phyloP scores from a whole-genome alignment of 306 rosid species.

The Phaseolus lunatus region DNA sequence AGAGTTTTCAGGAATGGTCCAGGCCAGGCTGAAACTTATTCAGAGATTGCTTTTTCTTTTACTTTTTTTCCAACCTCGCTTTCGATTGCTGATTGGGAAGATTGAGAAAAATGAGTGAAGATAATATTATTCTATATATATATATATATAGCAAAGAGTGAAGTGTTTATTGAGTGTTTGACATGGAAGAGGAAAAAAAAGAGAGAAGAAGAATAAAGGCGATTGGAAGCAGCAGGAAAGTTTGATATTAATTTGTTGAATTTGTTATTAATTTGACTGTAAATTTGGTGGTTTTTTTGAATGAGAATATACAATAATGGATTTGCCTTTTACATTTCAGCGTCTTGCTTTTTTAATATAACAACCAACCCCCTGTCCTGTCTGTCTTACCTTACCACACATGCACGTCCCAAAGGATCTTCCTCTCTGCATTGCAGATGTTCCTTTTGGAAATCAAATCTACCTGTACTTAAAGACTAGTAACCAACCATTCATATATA shows the following conservation, averaged over 20 bases:
- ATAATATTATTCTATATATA: constrained; percentile 38
- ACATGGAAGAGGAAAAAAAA: constrained; percentile 49
- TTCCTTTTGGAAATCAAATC: background rate
- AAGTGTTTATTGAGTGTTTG: constrained; percentile 60
- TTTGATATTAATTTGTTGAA: constrained; percentile 46
- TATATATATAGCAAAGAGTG: constrained; percentile 46
- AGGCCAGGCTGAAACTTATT: constrained; percentile 35
- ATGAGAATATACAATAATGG: constrained; percentile 50
- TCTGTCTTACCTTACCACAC: constrained; percentile 18
- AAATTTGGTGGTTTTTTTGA: constrained; percentile 47
- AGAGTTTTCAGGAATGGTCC: constrained; percentile 46
- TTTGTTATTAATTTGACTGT: constrained; percentile 47
- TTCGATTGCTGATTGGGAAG: constrained; percentile 52
- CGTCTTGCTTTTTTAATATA: constrained; percentile 22
- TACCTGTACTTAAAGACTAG: background rate
- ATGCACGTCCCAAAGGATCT: constrained; percentile 10
- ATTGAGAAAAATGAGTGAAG: constrained; percentile 53
- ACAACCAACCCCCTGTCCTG: constrained; percentile 33
- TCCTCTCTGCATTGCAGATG: background rate
- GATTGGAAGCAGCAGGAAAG: constrained; percentile 53
- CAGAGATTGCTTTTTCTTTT: constrained; percentile 45
- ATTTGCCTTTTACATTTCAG: constrained; percentile 26
- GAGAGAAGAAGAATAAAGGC: constrained; percentile 30
- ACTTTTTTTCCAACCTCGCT: background rate
- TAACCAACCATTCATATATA: background rate